Base-by-base conservation (phyloP, 495 filamentous ascomycete genomes). In the Podospora appendiculata region DNA sequence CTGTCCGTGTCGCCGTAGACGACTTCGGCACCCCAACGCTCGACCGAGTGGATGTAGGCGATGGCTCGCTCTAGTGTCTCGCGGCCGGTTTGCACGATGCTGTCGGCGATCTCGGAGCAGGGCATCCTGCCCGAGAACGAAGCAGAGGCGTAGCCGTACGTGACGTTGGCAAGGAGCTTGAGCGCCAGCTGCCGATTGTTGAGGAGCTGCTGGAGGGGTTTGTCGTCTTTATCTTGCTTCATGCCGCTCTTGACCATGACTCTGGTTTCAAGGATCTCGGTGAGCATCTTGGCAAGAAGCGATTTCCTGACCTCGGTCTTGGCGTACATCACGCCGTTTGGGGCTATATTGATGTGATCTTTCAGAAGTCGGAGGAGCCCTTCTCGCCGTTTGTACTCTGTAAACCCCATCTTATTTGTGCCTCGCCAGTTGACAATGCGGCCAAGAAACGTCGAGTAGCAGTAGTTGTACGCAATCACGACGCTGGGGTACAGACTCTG, bases 401-500 rank as follows among this genome's bases (percentile, higher is more conserved):
- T 77, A 59, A 98, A 95, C 0, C 93, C 93, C 85, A 98, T 88
- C 69, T 98, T 98, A 70, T 93, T 91, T 45, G 81, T 82, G 13
- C 90, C 90, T 25, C 89, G 80, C 93, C 92, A 96, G 58, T 79
- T 79, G 18, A 83, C 78, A 33, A 92, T 81, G 45, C 93, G 82
- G 3, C 93, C 93, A 8, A 98, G 79, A 56, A 89, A 98, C 0
- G 93, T 98, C 0, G 93, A 97, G 66, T 98, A 98, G 72, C 93
- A 98, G 69, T 96, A 96, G 64, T 98, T 98, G 70, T 98, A 96
- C 0, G 93, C 93, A 58, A 98, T 96, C 90, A 98, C 97, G 45
- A 97, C 84, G 61, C 90, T 95, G 3, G 93, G 93, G 61, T 98
- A 98, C 19, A 98, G 74, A 32, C 88, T 93, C 64, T 97, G 94